phyloP scores from a whole-genome alignment of 148 eudicot genomes.

The Rhododendron vialii region DNA sequence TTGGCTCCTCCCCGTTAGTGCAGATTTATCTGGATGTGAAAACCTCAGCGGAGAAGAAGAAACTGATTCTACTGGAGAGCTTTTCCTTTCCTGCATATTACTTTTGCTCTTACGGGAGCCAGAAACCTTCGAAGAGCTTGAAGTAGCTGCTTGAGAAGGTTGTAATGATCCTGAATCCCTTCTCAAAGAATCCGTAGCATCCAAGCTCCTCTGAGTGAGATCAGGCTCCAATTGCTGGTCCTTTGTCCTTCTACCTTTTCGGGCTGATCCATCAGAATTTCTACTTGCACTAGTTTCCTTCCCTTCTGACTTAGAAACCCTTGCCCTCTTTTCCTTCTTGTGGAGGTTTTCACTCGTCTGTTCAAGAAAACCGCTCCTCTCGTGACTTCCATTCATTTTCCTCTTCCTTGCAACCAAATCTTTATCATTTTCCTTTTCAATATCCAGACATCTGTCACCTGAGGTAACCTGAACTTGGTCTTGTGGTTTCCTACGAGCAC shows the following conservation, averaged over 20 bases:
- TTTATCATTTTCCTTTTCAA: slow-evolving; percentile 28
- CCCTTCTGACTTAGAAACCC: slow-evolving; percentile 51
- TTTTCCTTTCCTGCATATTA: slow-evolving; percentile 55
- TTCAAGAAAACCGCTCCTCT: slow-evolving; percentile 28
- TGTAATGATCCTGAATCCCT: slow-evolving; percentile 35
- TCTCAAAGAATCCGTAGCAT: slow-evolving; percentile 31
- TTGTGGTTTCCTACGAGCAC: slow-evolving; percentile 22
- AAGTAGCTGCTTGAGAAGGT: slow-evolving; percentile 68
- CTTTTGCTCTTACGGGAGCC: slow-evolving; percentile 56
- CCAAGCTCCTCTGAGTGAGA: slow-evolving; percentile 23
- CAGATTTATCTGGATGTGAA: slow-evolving; percentile 39
- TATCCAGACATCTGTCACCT: slow-evolving; percentile 28
- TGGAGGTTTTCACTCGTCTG: slow-evolving; percentile 38
- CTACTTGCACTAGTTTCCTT: slow-evolving; percentile 49
- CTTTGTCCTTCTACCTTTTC: slow-evolving; percentile 34
- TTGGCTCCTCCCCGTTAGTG: slow-evolving; percentile 23
- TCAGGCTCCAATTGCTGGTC: slow-evolving; percentile 27
- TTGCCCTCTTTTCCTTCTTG: slow-evolving; percentile 57
- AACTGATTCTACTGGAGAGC: slow-evolving; percentile 95
- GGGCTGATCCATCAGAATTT: slow-evolving; percentile 40
- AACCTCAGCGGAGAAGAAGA: slow-evolving; percentile 85
- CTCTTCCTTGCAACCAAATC: slow-evolving; percentile 49
- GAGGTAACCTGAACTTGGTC: slow-evolving; percentile 24
- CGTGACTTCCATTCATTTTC: slow-evolving; percentile 35
- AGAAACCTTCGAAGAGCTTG: slow-evolving; percentile 94